Percentiles rank a stretch among this genome's conserved stretches.
phyloP scores from a whole-genome alignment of 2,329 filamentous ascomycete genomes.

The Byssochlamys sp. region DNA sequence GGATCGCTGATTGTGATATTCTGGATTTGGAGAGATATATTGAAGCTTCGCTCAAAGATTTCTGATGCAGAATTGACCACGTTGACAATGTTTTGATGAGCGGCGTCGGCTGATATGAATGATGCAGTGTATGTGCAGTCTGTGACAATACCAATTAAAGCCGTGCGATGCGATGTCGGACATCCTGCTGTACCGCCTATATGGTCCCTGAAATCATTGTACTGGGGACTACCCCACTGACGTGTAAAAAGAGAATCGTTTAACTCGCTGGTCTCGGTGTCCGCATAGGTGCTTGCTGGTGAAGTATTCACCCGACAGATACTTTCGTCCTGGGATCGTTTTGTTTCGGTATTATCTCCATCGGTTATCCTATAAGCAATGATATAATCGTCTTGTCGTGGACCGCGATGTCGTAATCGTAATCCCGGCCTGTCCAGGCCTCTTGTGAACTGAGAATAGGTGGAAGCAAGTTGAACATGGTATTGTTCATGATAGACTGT shows the following conservation, averaged over 20 bases:
- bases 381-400: background rate
- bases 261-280: background rate
- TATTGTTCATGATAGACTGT: background rate
- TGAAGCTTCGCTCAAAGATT: constrained; percentile 79
- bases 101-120: background rate
- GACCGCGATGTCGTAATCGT: background rate
- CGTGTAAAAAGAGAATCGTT: background rate
- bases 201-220: background rate
- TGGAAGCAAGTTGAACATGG: background rate
- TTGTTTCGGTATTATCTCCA: background rate
- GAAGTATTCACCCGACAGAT: background rate
- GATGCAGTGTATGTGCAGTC: background rate
- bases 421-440: background rate
- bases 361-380: background rate
- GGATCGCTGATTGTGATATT: constrained; percentile 69
- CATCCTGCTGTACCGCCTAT: background rate
- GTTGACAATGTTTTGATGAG: constrained; percentile 16
- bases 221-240: background rate
- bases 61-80: constrained; percentile 76
- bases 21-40: constrained; percentile 77
- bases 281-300: background rate
- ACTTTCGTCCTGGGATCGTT: background rate
- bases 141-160: background rate
- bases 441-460: background rate
- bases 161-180: background rate